Percentiles rank a stretch among this genome's conserved stretches.
These are phyloP conservation scores for Hansfordia pulvinata DNA, from an alignment of 2,329 filamentous ascomycete species.

Conservation along the genomic window DNA sequence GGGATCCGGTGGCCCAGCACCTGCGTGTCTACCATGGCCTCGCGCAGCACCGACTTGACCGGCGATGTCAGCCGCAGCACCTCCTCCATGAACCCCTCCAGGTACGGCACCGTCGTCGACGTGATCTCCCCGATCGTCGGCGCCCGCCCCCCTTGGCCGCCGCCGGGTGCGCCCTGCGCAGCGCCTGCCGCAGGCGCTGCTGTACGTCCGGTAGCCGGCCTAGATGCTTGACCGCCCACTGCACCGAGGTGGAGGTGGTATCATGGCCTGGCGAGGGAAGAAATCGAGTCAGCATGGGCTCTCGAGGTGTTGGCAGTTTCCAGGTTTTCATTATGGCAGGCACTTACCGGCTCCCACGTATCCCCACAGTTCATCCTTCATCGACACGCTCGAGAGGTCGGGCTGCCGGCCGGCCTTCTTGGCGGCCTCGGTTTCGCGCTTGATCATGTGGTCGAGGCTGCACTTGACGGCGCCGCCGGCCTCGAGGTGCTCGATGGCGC, in stretches of 20 bases:
- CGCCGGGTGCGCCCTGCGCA: not conserved
- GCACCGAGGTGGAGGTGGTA: constrained; percentile 1
- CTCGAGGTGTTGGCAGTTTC: too few species aligned
- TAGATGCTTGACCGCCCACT: constrained; percentile 1
- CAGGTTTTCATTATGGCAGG: too few species aligned
- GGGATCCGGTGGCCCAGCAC: constrained; percentile 3
- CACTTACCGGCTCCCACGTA: constrained; percentile 1
- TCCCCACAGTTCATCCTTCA: constrained; percentile 1
- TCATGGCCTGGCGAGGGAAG: too few species aligned
- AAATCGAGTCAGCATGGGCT: too few species aligned
- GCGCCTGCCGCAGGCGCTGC: not conserved
- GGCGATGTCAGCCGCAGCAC: constrained; percentile 1
- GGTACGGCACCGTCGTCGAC: not conserved
- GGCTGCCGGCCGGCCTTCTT: constrained; percentile 5
- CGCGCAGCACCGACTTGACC: not conserved
- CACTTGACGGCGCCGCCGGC: constrained; percentile 4
- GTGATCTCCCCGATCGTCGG: not conserved
- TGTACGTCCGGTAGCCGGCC: constrained; percentile 1
- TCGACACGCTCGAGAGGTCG: constrained; percentile 4
- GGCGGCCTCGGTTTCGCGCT: constrained; percentile 5
- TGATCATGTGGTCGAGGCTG: constrained; percentile 6
- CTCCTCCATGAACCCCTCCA: constrained; percentile 3
- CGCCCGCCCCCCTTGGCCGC: not conserved
- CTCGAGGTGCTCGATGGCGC: constrained; percentile 4
- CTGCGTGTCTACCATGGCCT: constrained; percentile 1